Conservation (phyloP, 176 grass and related monocot genomes). For the Musa schizocarpa region DNA sequence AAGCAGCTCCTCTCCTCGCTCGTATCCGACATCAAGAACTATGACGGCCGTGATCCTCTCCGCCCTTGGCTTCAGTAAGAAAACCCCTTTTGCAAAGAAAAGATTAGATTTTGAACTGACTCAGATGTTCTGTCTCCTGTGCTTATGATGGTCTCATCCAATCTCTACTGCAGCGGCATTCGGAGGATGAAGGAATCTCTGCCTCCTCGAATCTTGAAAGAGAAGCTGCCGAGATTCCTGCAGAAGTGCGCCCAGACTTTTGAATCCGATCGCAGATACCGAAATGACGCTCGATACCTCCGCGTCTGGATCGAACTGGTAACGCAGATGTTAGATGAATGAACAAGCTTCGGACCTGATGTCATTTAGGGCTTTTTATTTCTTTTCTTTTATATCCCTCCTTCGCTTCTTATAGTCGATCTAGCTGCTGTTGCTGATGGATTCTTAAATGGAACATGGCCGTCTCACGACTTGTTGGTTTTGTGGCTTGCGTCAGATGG, state of each 20-base stretch:
- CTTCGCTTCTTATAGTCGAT: not conserved
- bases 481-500: constrained; percentile 44
- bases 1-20: constrained; percentile 59
- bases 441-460: no score
- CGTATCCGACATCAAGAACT: constrained; percentile 49
- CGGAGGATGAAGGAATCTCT: constrained; percentile 45
- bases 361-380: not conserved
- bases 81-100: not conserved
- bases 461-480: not conserved
- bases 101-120: not conserved
- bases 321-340: not conserved
- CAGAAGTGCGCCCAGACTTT: constrained; percentile 89
- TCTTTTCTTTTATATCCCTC: not conserved
- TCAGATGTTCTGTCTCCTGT: not conserved
- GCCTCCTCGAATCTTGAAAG: constrained; percentile 34
- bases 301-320: constrained; percentile 88
- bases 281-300: constrained; percentile 60
- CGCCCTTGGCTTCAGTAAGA: constrained; percentile 63
- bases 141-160: not conserved
- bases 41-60: constrained; percentile 61
- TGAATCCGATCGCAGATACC: constrained; percentile 44
- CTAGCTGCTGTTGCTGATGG: not conserved
- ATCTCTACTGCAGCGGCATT: constrained; percentile 34
- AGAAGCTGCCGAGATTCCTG: constrained; percentile 86
- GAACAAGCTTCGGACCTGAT: not conserved